A percentile compares a stretch with the other conserved stretches of the same genome.
Conservation (phyloP, 2,329 filamentous ascomycete species). For the Lachnellula subtilissima region DNA sequence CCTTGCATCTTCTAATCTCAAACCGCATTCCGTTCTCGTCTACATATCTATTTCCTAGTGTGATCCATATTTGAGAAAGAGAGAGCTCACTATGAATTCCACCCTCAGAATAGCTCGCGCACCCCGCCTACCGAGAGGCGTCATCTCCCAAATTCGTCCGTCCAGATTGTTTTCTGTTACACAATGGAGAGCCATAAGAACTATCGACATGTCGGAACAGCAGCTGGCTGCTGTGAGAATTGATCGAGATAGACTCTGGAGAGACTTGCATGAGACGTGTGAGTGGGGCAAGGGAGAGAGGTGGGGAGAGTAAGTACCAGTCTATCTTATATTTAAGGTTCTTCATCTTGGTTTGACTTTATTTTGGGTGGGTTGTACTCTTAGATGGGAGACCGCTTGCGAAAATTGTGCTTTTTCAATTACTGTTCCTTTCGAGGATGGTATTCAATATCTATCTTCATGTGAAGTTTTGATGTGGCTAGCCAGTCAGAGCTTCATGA, state of each 20-base stretch:
- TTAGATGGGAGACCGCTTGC: no score
- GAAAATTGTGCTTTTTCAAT: no score
- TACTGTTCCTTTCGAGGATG: no score
- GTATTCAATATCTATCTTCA: no score
- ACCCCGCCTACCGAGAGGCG: neutral
- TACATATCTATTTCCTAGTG: no score
- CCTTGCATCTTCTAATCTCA: neutral
- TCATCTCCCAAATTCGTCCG: neutral
- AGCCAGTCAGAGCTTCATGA: no score
- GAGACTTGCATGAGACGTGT: constrained; percentile 60
- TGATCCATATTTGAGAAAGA: no score
- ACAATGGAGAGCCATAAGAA: constrained; percentile 14
- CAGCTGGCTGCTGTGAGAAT: constrained; percentile 51
- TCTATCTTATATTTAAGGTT: neutral
- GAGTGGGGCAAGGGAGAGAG: constrained; percentile 61
- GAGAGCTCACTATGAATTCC: constrained; percentile 1
- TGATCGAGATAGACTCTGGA: constrained; percentile 55
- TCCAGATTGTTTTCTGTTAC: constrained; percentile 16
- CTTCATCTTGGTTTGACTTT: neutral
- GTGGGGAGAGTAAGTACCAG: constrained; percentile 60
- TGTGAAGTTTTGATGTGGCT: no score
- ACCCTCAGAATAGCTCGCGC: neutral
- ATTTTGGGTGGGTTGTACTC: neutral
- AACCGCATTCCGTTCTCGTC: no score
- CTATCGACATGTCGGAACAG: constrained; percentile 40